Evolutionary conservation across 2,329 filamentous ascomycete genomes (phyloP), one percentile per base, ranked within the genome.

Genomic region (Xylariaceae sp.): DNA sequence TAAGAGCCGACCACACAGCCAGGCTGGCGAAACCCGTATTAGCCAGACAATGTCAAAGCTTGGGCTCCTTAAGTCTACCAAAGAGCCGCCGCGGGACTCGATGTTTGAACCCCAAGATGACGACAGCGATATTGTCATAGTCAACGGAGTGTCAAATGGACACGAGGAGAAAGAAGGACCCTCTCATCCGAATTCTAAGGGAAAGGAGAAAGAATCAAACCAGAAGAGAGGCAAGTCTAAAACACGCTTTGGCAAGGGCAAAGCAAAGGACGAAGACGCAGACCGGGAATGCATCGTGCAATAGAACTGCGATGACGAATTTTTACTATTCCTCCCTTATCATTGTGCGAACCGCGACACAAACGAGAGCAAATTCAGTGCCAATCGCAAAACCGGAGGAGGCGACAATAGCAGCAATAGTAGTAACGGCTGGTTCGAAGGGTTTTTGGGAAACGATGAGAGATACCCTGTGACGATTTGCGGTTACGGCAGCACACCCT

Each of bases 31-130:
- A 62, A 78, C 78, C 14, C 78, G 85, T 3, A 80, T 86, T 53
- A 86, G 82, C 65, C 74, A 81, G 16, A 83, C 81, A 2, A 84
- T 87, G 69, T 80, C 79, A 14, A 79, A 82, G n/a, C 71, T 85
- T 3, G 79, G 79, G 8, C 75, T 85, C 6, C 79, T 80, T 65
- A 80, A 78, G 47, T 65, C 77, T 7, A 83, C 80, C 72, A 82
- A 77, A 65, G 83, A 86, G 56, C 76, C 73, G 0, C 67, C 78
- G 53, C 72, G 74, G 31, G 74, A 75, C 12, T 59, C 65, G 14
- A 61, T 60, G 5, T 54, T 63, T 24, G 62, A 53, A 36, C 57
- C 65, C 33, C 51, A 58, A 12, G 65, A 68, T 34, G 66, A 68
- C 1, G 66, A 72, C 23, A 56, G 59, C n/a, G 67, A 70, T 23